Conservation (phyloP, 176 grass and related monocot species). For the Zoysia japonica region DNA sequence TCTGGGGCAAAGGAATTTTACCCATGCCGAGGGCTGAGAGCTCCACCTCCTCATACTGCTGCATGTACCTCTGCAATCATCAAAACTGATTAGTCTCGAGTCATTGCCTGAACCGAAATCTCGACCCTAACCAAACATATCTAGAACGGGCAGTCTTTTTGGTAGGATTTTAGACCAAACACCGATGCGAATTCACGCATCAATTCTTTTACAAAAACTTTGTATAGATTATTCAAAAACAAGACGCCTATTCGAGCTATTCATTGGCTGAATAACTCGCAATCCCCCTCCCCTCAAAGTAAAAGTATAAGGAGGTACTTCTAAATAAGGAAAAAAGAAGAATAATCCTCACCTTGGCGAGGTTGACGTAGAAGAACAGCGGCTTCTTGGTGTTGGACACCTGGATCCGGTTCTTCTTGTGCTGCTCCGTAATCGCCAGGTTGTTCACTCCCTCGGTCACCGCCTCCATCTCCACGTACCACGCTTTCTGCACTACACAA, state of each 20-base stretch:
- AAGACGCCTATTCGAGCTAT: background rate
- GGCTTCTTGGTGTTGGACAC: slow-evolving; percentile 96
- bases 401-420: slow-evolving; percentile 93
- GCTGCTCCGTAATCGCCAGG: slow-evolving; percentile 57
- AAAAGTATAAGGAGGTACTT: background rate
- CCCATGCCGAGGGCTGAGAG: too few relatives aligned
- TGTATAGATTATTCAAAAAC: background rate
- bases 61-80: too few relatives aligned
- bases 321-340: background rate
- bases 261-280: background rate
- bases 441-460: slow-evolving; percentile 83
- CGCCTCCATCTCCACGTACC: slow-evolving; percentile 57
- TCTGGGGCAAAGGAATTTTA: too few relatives aligned
- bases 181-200: background rate
- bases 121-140: background rate
- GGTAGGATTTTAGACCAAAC: slow-evolving; percentile 20
- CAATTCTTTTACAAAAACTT: background rate
- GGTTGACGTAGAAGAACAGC: slow-evolving; percentile 91
- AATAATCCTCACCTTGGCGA: slow-evolving; percentile 65
- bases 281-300: background rate
- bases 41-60: too few relatives aligned
- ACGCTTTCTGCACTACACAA: background rate
- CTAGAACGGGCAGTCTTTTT: background rate
- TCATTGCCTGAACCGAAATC: background rate
- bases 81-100: background rate